phyloP scores from a whole-genome alignment of 2,329 filamentous ascomycete species.

The Pseudohalonectria lignicola region DNA sequence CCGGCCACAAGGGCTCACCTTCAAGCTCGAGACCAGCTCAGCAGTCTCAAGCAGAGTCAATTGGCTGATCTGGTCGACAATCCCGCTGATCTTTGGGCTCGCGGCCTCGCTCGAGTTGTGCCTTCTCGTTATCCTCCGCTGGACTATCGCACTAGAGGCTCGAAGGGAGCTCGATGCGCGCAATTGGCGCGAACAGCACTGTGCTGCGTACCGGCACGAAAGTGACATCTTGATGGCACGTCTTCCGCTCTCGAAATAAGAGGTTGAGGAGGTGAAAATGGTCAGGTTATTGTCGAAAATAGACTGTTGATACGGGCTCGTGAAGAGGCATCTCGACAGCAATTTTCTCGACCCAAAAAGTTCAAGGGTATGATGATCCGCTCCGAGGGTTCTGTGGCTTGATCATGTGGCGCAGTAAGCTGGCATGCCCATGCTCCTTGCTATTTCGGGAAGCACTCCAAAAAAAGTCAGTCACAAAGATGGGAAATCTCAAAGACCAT shows the following conservation, averaged over 20 bases:
- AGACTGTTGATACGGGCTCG: too few species aligned
- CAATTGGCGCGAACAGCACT: constrained; percentile 53
- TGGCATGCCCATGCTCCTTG: constrained; percentile 4
- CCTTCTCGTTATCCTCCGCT: constrained; percentile 53
- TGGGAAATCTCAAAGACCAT: not conserved
- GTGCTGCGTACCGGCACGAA: constrained; percentile 52
- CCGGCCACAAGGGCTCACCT: constrained; percentile 46
- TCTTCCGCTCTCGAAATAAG: too few species aligned
- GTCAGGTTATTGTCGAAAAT: too few species aligned
- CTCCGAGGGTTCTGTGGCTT: not conserved
- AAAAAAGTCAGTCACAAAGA: not conserved
- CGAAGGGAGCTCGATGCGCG: constrained; percentile 36
- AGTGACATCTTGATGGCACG: constrained; percentile 49
- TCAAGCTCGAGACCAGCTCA: constrained; percentile 86
- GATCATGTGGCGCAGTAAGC: not conserved
- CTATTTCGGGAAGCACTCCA: constrained; percentile 1
- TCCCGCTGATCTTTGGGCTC: constrained; percentile 86
- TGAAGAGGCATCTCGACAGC: too few species aligned
- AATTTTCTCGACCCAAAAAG: not conserved
- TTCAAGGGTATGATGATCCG: not conserved
- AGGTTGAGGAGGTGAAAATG: too few species aligned
- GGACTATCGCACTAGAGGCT: constrained; percentile 30
- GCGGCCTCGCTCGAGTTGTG: constrained; percentile 77
- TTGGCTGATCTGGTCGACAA: constrained; percentile 98
- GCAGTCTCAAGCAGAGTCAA: constrained; percentile 96